A percentile compares a stretch with the other conserved stretches of the same genome.
These are phyloP conservation scores for Scenedesmus sp. DNA, from an alignment of 163 green algal genomes.

Conservation along the genomic window DNA sequence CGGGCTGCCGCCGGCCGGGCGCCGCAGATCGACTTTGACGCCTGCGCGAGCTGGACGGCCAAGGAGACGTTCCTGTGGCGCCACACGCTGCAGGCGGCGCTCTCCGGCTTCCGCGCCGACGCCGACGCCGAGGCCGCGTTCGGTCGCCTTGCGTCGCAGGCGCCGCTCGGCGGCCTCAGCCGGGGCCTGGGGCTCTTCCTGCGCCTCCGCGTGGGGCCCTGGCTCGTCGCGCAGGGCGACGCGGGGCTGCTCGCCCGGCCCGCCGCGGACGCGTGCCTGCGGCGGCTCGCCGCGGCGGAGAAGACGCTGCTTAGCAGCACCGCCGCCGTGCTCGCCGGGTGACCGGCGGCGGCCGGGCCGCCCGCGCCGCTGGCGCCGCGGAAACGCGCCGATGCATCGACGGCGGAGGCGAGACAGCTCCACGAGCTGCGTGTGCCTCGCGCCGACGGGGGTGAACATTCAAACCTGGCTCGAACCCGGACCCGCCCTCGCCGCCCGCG, in stretches of 20 bases:
- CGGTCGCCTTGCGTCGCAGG: conserved; percentile 21
- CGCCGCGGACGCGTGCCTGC: conserved; percentile 5
- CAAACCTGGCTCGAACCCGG: no score
- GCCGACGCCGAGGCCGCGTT: conserved; percentile 23
- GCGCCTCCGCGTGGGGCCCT: conserved; percentile 29
- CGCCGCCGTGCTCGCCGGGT: conserved; percentile 34
- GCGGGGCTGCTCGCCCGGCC: conserved; percentile 6
- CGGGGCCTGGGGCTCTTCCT: conserved; percentile 33
- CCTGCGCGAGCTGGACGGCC: conserved; percentile 22
- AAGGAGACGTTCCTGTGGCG: conserved; percentile 45
- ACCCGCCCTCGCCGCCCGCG: no score
- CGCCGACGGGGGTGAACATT: no score
- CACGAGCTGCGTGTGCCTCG: no score
- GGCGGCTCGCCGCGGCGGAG: conserved; percentile 10
- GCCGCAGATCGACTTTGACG: conserved; percentile 47
- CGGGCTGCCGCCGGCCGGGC: no score
- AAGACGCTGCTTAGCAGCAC: conserved; percentile 22
- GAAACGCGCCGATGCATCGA: no score
- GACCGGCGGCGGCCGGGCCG: background rate
- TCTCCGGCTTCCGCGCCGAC: conserved; percentile 16
- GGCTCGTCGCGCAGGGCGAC: conserved; percentile 33
- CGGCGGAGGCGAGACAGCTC: no score
- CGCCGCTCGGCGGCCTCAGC: background rate
- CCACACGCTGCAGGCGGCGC: conserved; percentile 42
- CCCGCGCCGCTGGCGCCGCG: no score